Conservation (phyloP, 176 grass and related monocot genomes). For the Ananas comosus region DNA sequence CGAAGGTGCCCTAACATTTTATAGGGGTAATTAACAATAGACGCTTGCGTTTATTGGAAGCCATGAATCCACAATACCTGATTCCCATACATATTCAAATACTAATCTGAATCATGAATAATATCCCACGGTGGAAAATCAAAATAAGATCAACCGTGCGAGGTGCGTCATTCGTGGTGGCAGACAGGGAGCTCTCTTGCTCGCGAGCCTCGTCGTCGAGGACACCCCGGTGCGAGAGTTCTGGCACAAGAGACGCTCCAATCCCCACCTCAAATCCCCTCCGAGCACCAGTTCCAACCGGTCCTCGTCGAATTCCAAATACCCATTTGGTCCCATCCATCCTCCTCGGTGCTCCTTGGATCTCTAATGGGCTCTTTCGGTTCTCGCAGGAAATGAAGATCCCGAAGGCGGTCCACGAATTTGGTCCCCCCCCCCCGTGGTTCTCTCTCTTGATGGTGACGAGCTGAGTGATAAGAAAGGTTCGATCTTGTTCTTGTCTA, state of each 20-base stretch:
- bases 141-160: too few species aligned
- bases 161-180: too few species aligned
- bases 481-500: not conserved
- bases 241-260: slow-evolving; percentile 52
- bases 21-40: too few species aligned
- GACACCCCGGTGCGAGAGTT: slow-evolving; percentile 91
- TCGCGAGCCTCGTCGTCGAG: slow-evolving; percentile 75
- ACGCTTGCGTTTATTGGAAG: too few species aligned
- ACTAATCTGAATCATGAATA: too few species aligned
- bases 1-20: too few species aligned
- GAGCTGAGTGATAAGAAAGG: slow-evolving; percentile 13
- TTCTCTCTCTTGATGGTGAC: slow-evolving; percentile 64
- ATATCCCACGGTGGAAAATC: too few species aligned
- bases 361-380: not conserved
- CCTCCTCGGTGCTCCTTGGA: not conserved
- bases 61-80: too few species aligned
- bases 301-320: not conserved
- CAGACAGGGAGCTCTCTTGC: slow-evolving; percentile 74
- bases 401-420: slow-evolving; percentile 26
- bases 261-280: slow-evolving; percentile 23
- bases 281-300: slow-evolving; percentile 42
- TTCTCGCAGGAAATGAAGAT: slow-evolving; percentile 54
- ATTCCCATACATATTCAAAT: too few species aligned
- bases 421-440: slow-evolving; percentile 36
- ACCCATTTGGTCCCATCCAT: not conserved